Evolutionary conservation across 441 rosid species (phyloP).

Genomic region (Syzygium malaccense): DNA sequence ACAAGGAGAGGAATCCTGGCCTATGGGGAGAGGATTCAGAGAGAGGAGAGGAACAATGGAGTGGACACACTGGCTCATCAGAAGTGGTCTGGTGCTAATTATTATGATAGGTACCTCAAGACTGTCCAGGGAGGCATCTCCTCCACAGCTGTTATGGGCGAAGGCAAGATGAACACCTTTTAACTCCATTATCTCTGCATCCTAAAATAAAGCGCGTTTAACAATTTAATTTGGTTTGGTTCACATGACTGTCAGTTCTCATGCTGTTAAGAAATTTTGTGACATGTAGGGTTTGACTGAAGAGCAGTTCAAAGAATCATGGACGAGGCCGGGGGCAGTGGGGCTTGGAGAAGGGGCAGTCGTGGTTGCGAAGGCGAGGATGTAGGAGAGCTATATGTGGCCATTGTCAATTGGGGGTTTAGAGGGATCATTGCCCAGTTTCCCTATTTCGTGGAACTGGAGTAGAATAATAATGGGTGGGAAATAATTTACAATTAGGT

Average conservation of each 20-base stretch:
- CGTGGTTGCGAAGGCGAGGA: slow-evolving; percentile 76
- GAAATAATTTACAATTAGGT: slow-evolving; percentile 10
- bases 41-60: slow-evolving; percentile 87
- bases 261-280: not conserved
- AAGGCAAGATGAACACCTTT: slow-evolving; percentile 39
- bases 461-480: slow-evolving; percentile 15
- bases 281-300: slow-evolving; percentile 76
- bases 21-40: slow-evolving; percentile 89
- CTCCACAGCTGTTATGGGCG: slow-evolving; percentile 96
- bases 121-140: slow-evolving; percentile 94
- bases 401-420: not conserved
- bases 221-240: not conserved
- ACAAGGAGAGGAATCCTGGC: slow-evolving; percentile 86
- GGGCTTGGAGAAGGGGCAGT: slow-evolving; percentile 37
- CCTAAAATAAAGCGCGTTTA: not conserved
- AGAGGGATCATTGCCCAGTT: slow-evolving; percentile 11
- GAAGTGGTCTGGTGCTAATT: slow-evolving; percentile 96
- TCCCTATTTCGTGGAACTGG: slow-evolving; percentile 18
- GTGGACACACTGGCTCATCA: slow-evolving; percentile 94
- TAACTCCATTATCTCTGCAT: not conserved
- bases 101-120: slow-evolving; percentile 78
- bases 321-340: slow-evolving; percentile 61
- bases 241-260: not conserved
- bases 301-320: slow-evolving; percentile 88
- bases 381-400: slow-evolving; percentile 33